Conservation (phyloP, 805 yeast genomes). For the Yarrowia osloensis region DNA sequence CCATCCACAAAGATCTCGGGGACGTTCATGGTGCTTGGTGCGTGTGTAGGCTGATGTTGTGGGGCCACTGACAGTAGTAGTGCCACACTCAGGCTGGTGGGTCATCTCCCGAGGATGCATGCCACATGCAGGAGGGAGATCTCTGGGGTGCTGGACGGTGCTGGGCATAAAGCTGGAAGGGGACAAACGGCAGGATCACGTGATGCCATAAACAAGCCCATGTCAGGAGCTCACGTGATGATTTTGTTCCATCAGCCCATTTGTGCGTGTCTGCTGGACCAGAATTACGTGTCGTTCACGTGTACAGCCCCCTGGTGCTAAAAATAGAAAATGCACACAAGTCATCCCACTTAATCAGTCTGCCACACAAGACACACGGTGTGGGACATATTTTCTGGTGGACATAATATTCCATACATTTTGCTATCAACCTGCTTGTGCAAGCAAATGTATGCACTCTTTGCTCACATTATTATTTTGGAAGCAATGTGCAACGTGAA, state of each 20-base stretch:
- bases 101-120: not conserved
- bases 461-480: not conserved
- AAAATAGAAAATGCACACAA: not conserved
- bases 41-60: not conserved
- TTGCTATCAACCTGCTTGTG: no score
- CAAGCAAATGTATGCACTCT: not conserved
- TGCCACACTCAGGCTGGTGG: not conserved
- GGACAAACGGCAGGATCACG: not conserved
- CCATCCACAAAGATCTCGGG: constrained; percentile 14
- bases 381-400: no score
- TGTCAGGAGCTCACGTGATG: not conserved
- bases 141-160: not conserved
- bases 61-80: not conserved
- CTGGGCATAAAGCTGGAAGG: not conserved
- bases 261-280: no score
- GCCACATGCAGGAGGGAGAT: constrained; percentile 10
- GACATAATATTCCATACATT: no score
- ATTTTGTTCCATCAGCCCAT: no score
- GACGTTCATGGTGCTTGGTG: not conserved
- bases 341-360: no score
- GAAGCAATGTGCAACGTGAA: not conserved
- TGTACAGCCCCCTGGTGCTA: not conserved
- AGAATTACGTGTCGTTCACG: not conserved
- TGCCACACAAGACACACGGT: no score
- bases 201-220: not conserved